Percentiles rank a stretch among this genome's conserved stretches.
Evolutionary conservation across 495 filamentous ascomycete genomes (phyloP).

Genomic region (Amorphotheca resinae): DNA sequence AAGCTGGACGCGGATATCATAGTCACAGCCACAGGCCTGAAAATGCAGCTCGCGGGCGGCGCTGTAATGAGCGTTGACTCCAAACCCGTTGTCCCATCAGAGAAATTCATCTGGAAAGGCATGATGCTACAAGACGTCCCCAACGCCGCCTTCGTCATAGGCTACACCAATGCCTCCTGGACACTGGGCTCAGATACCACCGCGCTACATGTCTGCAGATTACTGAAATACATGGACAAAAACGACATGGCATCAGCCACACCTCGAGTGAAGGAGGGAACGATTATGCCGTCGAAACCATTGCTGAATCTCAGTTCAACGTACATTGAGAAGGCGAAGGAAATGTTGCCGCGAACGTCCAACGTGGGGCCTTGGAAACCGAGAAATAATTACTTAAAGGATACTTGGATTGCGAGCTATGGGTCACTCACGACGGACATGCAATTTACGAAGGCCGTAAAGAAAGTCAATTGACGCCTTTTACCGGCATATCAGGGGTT

Average conservation of each 20-base stretch:
- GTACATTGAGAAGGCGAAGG: conserved; percentile 22
- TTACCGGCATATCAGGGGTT: no score
- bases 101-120: conserved; percentile 30
- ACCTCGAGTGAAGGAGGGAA: conserved; percentile 27
- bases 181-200: conserved; percentile 30
- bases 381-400: conserved; percentile 39
- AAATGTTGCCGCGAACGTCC: conserved; percentile 16
- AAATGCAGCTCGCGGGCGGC: conserved; percentile 24
- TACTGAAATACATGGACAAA: conserved; percentile 22
- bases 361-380: conserved; percentile 42
- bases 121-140: conserved; percentile 31
- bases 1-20: conserved; percentile 56
- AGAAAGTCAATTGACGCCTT: conserved; percentile 9
- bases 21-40: conserved; percentile 62
- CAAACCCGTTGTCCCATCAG: conserved; percentile 9
- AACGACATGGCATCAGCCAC: conserved; percentile 15
- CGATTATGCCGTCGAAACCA: conserved; percentile 25
- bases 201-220: conserved; percentile 20
- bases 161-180: conserved; percentile 32
- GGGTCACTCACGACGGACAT: conserved; percentile 28
- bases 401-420: conserved; percentile 36
- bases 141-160: conserved; percentile 26
- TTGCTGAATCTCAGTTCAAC: conserved; percentile 24
- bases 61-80: conserved; percentile 22
- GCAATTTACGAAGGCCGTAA: conserved; percentile 5